phyloP scores from a whole-genome alignment of 2,329 filamentous ascomycete genomes.

The Tolypocladium inflatum region DNA sequence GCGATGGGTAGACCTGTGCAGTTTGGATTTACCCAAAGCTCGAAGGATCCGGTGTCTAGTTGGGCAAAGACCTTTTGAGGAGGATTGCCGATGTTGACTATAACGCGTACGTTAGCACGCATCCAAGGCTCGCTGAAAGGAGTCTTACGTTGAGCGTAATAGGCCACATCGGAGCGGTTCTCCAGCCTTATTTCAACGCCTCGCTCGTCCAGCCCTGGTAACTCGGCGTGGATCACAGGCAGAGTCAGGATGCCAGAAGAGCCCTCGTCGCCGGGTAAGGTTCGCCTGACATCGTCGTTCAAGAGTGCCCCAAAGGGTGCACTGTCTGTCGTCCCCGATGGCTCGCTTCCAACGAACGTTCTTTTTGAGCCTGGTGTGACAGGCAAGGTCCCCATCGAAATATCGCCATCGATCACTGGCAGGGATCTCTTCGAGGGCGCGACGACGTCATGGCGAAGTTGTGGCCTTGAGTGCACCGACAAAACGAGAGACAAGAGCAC shows the following conservation, averaged over 20 bases:
- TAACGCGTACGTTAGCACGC: neutral
- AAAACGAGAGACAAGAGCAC: conserved; percentile 3
- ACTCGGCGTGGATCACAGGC: conserved; percentile 18
- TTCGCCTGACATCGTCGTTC: neutral
- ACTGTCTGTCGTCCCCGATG: neutral
- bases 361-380: conserved; percentile 2
- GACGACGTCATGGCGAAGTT: conserved; percentile 3
- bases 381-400: conserved; percentile 5
- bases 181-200: conserved; percentile 34
- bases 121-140: neutral
- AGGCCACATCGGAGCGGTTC: conserved; percentile 43
- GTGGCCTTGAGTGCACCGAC: conserved; percentile 5
- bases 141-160: conserved; percentile 37
- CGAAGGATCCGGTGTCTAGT: conserved; percentile 50
- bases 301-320: neutral
- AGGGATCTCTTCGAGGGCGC: neutral
- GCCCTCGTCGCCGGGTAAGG: conserved; percentile 1
- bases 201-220: conserved; percentile 26
- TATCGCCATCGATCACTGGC: neutral
- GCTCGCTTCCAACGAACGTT: neutral
- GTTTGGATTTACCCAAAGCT: conserved; percentile 54
- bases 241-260: conserved; percentile 14
- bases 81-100: conserved; percentile 42
- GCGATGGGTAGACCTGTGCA: conserved; percentile 34
- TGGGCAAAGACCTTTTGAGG: conserved; percentile 43